These are phyloP conservation scores for Ochetophila trinervis DNA, from an alignment of 306 rosid genomes.

Conservation along the genomic window DNA sequence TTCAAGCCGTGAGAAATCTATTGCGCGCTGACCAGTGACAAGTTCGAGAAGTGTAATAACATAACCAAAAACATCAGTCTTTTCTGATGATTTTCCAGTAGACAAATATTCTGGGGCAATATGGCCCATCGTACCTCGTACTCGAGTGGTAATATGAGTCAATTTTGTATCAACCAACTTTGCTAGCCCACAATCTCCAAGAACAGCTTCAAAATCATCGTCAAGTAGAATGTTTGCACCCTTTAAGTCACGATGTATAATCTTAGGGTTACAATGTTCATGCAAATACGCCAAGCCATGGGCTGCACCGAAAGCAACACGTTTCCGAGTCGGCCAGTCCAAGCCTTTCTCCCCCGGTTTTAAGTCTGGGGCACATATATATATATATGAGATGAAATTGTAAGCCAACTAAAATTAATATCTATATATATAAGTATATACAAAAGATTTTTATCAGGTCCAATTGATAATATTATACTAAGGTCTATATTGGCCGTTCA, in stretches of 20 bases:
- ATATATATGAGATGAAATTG: not conserved
- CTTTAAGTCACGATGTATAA: slow-evolving; percentile 90
- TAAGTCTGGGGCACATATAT: slow-evolving; percentile 32
- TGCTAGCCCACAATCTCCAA: slow-evolving; percentile 91
- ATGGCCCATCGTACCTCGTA: slow-evolving; percentile 96
- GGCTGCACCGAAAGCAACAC: slow-evolving; percentile 53
- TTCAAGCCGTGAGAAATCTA: slow-evolving; percentile 78
- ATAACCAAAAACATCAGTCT: slow-evolving; percentile 90
- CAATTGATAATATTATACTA: too few species aligned
- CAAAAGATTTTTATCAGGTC: too few species aligned
- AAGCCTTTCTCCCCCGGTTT: slow-evolving; percentile 55
- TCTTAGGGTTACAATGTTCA: slow-evolving; percentile 85
- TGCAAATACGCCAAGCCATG: slow-evolving; percentile 84
- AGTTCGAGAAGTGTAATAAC: slow-evolving; percentile 95
- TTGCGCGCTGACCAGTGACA: slow-evolving; percentile 85
- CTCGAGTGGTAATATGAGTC: slow-evolving; percentile 94
- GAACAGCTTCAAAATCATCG: slow-evolving; percentile 81
- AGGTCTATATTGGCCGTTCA: too few species aligned
- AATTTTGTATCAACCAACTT: slow-evolving; percentile 65
- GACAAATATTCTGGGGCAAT: slow-evolving; percentile 94
- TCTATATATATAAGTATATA: too few species aligned
- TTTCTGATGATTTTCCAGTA: slow-evolving; percentile 88
- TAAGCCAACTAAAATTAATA: not conserved
- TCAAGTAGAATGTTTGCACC: slow-evolving; percentile 91
- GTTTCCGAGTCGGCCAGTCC: slow-evolving; percentile 55